A percentile compares a stretch with the other conserved stretches of the same genome.
phyloP scores from a whole-genome alignment of 2,329 filamentous ascomycete genomes.

The Capronia coronata region DNA sequence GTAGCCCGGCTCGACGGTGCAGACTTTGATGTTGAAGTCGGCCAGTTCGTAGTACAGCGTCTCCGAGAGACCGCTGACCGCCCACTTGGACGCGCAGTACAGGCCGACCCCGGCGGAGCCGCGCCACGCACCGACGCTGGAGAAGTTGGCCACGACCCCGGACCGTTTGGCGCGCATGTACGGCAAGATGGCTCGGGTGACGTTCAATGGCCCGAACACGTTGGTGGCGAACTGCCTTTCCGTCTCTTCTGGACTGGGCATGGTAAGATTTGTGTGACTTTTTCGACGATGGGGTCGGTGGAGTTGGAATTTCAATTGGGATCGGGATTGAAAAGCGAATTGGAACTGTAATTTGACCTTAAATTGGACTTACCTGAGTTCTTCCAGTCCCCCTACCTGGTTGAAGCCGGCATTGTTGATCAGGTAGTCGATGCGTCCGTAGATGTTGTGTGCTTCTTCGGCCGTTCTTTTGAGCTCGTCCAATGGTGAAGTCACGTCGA shows the following conservation, averaged over 20 bases:
- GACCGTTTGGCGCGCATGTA: slow-evolving; percentile 33
- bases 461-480: slow-evolving; percentile 14
- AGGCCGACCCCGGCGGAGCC: slow-evolving; percentile 29
- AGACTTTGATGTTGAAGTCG: slow-evolving; percentile 33
- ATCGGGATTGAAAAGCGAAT: too few species aligned
- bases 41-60: slow-evolving; percentile 31
- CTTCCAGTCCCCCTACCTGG: slow-evolving; percentile 31
- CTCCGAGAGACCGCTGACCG: slow-evolving; percentile 29
- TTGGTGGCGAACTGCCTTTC: slow-evolving; percentile 35
- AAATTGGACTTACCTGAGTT: slow-evolving; percentile 22
- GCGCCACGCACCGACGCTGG: slow-evolving; percentile 33
- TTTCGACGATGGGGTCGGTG: too few species aligned
- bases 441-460: slow-evolving; percentile 12
- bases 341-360: background rate
- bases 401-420: slow-evolving; percentile 35
- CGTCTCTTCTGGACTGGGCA: slow-evolving; percentile 25
- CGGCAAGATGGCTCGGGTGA: slow-evolving; percentile 35
- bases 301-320: too few species aligned
- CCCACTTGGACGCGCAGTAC: slow-evolving; percentile 37
- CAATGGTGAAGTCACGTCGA: slow-evolving; percentile 28
- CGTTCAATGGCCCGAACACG: slow-evolving; percentile 35
- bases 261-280: background rate
- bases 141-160: slow-evolving; percentile 36
- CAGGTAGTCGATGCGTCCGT: slow-evolving; percentile 33
- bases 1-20: slow-evolving; percentile 36